phyloP scores from a whole-genome alignment of 2,329 filamentous ascomycete species.

The Dactylellina haptotyla region DNA sequence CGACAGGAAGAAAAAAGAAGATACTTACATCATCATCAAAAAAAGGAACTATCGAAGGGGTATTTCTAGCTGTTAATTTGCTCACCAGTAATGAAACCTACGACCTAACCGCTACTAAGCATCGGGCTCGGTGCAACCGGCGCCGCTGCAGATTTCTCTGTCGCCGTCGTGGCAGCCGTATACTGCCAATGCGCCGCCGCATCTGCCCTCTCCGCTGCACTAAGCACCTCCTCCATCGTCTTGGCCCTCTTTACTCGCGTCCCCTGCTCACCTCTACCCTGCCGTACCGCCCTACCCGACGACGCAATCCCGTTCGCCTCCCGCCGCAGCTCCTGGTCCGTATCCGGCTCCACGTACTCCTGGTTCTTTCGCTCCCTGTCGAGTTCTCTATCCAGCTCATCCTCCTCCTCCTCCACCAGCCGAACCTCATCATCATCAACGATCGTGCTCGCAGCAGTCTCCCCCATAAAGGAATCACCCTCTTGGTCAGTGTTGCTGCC shows the following conservation, averaged over 20 bases:
- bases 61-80: slow-evolving; percentile 39
- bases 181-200: slow-evolving; percentile 50
- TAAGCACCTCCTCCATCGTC: slow-evolving; percentile 53
- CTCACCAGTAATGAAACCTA: not conserved
- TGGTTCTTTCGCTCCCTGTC: slow-evolving; percentile 43
- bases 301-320: slow-evolving; percentile 29
- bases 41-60: slow-evolving; percentile 17
- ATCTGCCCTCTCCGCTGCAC: slow-evolving; percentile 46
- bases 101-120: slow-evolving; percentile 21
- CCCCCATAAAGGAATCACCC: slow-evolving; percentile 59
- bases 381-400: slow-evolving; percentile 45
- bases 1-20: not conserved
- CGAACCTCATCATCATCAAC: slow-evolving; percentile 47
- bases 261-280: slow-evolving; percentile 2
- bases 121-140: slow-evolving; percentile 49
- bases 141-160: slow-evolving; percentile 35
- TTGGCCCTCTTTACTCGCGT: slow-evolving; percentile 47
- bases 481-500: slow-evolving; percentile 78
- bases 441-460: slow-evolving; percentile 58
- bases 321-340: slow-evolving; percentile 29
- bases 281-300: not conserved
- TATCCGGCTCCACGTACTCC: slow-evolving; percentile 45
- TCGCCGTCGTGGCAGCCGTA: slow-evolving; percentile 1
- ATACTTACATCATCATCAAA: slow-evolving; percentile 36
- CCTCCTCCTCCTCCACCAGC: slow-evolving; percentile 46